Conservation (phyloP, 2,329 filamentous ascomycete genomes). For the Pyrenochaeta sp. region DNA sequence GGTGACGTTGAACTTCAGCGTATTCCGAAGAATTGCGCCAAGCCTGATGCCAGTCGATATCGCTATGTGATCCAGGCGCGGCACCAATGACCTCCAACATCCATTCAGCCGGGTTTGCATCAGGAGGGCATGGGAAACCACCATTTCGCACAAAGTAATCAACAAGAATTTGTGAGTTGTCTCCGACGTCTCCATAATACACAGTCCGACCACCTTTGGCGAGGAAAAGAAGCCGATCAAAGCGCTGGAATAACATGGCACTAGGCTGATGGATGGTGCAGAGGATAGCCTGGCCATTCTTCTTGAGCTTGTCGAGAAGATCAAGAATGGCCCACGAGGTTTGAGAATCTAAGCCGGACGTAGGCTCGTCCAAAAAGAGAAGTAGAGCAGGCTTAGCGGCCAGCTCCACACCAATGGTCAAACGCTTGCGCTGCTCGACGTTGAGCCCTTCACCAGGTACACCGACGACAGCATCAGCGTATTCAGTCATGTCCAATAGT, state of each 20-base stretch:
- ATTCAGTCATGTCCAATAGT: constrained; percentile 87
- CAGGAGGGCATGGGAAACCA: constrained; percentile 68
- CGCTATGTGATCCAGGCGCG: constrained; percentile 58
- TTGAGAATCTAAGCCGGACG: constrained; percentile 90
- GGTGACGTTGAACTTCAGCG: constrained; percentile 54
- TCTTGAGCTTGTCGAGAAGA: constrained; percentile 87
- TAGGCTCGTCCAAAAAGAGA: constrained; percentile 94
- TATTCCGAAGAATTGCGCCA: constrained; percentile 61
- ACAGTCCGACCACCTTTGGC: constrained; percentile 79
- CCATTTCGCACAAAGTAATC: constrained; percentile 81
- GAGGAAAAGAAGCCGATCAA: constrained; percentile 81
- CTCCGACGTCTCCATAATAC: constrained; percentile 82
- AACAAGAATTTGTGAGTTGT: constrained; percentile 72
- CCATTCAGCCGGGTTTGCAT: constrained; percentile 84
- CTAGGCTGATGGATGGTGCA: constrained; percentile 98
- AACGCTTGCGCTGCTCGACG: constrained; percentile 73
- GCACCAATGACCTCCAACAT: constrained; percentile 70
- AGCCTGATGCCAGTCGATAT: constrained; percentile 60
- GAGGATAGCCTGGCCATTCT: constrained; percentile 84
- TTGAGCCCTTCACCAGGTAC: constrained; percentile 83
- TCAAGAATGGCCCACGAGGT: constrained; percentile 93
- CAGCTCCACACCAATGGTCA: constrained; percentile 96
- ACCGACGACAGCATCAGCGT: constrained; percentile 90
- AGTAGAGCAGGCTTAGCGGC: constrained; percentile 89
- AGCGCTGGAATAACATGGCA: constrained; percentile 91